Conservation (phyloP, 2,329 filamentous ascomycete genomes). For the Clarireedia paspali region DNA sequence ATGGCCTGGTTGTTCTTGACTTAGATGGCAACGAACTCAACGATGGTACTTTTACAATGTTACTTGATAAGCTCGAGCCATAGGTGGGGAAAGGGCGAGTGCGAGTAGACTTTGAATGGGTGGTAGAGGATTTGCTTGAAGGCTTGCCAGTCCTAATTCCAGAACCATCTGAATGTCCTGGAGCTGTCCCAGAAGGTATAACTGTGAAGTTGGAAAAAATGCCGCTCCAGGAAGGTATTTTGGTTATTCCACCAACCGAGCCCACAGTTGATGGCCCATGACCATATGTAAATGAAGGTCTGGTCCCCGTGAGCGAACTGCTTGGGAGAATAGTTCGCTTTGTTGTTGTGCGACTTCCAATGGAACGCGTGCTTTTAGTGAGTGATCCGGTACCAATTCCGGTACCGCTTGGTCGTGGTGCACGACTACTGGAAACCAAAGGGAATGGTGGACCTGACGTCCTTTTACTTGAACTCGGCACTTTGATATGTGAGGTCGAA, state of each 20-base stretch:
- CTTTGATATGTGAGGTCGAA: too few relatives aligned
- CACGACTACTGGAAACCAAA: not conserved
- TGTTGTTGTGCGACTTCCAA: not conserved
- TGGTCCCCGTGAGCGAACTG: not conserved
- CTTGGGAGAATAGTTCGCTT: not conserved
- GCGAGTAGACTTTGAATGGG: not conserved
- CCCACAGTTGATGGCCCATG: too few relatives aligned
- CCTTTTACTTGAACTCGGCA: not conserved
- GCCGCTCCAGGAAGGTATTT: too few relatives aligned
- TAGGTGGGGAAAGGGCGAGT: not conserved
- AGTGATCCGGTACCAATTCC: not conserved
- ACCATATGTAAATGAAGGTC: too few relatives aligned
- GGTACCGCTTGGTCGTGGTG: too few relatives aligned
- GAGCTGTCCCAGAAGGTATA: too few relatives aligned
- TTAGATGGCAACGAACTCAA: too few relatives aligned
- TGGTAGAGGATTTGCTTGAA: not conserved
- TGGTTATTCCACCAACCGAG: too few relatives aligned
- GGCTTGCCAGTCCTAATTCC: too few relatives aligned
- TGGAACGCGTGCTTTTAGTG: not conserved
- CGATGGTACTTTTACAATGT: not conserved
- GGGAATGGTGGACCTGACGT: not conserved
- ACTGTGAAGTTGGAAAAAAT: too few relatives aligned
- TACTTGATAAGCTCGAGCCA: not conserved
- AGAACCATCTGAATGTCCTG: not conserved
- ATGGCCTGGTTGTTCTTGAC: too few relatives aligned